phyloP scores from a whole-genome alignment of 495 filamentous ascomycete genomes.

The Entonaema liquescens region DNA sequence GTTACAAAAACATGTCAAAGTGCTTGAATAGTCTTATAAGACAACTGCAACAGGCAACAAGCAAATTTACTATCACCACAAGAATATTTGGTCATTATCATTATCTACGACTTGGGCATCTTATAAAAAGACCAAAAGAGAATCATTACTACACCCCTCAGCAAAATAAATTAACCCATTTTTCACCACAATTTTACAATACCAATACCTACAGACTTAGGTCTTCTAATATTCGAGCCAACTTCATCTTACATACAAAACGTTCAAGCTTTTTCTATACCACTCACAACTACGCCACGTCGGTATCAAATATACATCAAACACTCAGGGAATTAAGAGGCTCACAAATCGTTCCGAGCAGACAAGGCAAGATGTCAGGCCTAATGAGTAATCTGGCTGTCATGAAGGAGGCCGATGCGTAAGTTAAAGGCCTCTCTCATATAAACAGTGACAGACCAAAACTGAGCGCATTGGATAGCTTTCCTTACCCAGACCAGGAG shows the following conservation, averaged over 20 bases:
- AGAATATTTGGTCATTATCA: slow-evolving; percentile 1
- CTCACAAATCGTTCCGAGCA: not conserved
- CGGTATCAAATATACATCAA: slow-evolving; percentile 29
- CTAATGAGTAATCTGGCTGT: slow-evolving; percentile 47
- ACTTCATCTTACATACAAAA: not conserved
- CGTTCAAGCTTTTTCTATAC: not conserved
- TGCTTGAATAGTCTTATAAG: slow-evolving; percentile 3
- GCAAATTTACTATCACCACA: slow-evolving; percentile 7
- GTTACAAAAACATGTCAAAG: slow-evolving; percentile 23
- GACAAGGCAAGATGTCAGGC: slow-evolving; percentile 6
- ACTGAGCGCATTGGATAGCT: slow-evolving; percentile 59
- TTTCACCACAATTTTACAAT: not conserved
- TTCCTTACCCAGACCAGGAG: slow-evolving; percentile 70
- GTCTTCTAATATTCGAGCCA: not conserved
- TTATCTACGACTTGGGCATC: not conserved
- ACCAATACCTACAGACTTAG: not conserved
- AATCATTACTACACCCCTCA: not conserved
- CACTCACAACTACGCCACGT: slow-evolving; percentile 18
- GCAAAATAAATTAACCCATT: not conserved
- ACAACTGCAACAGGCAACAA: slow-evolving; percentile 14
- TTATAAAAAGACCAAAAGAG: slow-evolving; percentile 4
- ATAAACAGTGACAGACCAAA: not conserved
- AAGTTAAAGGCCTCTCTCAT: slow-evolving; percentile 33
- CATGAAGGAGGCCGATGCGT: slow-evolving; percentile 70
- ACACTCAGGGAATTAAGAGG: slow-evolving; percentile 14